phyloP scores from a whole-genome alignment of 1,284 basidiomycete species.

The Pyrrhoderma lamaoense region DNA sequence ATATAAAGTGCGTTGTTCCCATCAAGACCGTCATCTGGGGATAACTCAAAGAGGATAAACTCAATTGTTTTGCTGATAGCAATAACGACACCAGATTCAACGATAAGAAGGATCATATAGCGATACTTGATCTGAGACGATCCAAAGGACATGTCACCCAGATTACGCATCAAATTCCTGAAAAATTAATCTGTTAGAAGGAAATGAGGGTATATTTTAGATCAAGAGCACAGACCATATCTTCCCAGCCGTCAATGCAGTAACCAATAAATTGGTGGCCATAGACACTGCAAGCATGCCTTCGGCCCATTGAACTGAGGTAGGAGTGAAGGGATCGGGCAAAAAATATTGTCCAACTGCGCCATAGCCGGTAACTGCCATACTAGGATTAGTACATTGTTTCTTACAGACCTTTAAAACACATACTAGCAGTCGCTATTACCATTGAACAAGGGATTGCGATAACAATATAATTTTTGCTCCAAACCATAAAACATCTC shows the following conservation, averaged over 20 bases:
- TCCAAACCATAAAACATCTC: slow-evolving; percentile 3
- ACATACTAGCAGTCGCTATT: not conserved
- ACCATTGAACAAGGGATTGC: not conserved
- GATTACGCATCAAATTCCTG: too few species aligned
- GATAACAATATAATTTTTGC: not conserved
- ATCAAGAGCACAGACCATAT: slow-evolving; percentile 3
- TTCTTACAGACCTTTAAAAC: not conserved
- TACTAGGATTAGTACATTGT: not conserved
- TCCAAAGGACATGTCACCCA: not conserved
- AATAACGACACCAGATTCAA: slow-evolving; percentile 5
- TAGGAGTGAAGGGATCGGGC: not conserved
- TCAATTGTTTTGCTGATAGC: slow-evolving; percentile 5
- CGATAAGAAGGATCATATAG: slow-evolving; percentile 1
- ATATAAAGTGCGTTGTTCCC: slow-evolving; percentile 5
- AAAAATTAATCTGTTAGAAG: too few species aligned
- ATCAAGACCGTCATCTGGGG: not conserved
- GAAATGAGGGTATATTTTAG: too few species aligned
- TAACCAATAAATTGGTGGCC: slow-evolving; percentile 7
- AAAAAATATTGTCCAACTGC: slow-evolving; percentile 5
- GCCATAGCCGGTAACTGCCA: slow-evolving; percentile 3
- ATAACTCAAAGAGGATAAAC: slow-evolving; percentile 4
- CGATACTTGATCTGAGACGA: slow-evolving; percentile 4
- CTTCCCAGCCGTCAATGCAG: not conserved
- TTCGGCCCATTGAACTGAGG: slow-evolving; percentile 1
- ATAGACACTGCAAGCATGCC: slow-evolving; percentile 5